phyloP scores from a whole-genome alignment of 2,329 filamentous ascomycete genomes.

The Emmonsiellopsis sp. region DNA sequence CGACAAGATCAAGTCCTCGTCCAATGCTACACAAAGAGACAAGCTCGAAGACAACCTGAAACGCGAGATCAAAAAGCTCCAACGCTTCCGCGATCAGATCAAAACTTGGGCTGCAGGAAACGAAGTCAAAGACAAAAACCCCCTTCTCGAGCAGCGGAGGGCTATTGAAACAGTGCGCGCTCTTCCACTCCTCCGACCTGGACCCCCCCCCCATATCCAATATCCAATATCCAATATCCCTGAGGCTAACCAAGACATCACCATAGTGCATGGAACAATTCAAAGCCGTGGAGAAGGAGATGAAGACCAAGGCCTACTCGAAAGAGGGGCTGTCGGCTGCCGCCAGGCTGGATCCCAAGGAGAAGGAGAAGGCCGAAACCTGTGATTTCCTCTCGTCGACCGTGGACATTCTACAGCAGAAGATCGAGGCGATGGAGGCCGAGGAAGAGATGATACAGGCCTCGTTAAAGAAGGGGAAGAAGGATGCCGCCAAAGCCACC shows the following conservation, averaged over 20 bases:
- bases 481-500: conserved; percentile 71
- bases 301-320: conserved; percentile 99
- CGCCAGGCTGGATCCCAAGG: conserved; percentile 91
- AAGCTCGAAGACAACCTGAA: conserved; percentile 97
- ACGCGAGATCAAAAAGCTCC: conserved; percentile 99
- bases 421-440: conserved; percentile 87
- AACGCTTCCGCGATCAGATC: conserved; percentile 94
- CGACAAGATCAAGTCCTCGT: conserved; percentile 91
- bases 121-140: conserved; percentile 99
- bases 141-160: conserved; percentile 84
- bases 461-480: conserved; percentile 91
- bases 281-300: conserved; percentile 99
- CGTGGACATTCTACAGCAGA: conserved; percentile 87
- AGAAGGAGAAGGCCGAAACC: conserved; percentile 84
- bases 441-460: conserved; percentile 80
- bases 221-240: neutral
- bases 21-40: conserved; percentile 91
- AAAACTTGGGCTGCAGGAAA: conserved; percentile 98
- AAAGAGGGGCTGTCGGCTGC: conserved; percentile 92
- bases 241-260: conserved; percentile 14
- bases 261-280: conserved; percentile 79
- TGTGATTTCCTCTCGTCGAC: conserved; percentile 76
- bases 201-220: neutral
- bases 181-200: neutral
- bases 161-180: conserved; percentile 80